Evolutionary conservation across 257 asterid species (phyloP), one percentile per base, ranked within the genome.

Genomic region (Solanum corneliomulleri): DNA sequence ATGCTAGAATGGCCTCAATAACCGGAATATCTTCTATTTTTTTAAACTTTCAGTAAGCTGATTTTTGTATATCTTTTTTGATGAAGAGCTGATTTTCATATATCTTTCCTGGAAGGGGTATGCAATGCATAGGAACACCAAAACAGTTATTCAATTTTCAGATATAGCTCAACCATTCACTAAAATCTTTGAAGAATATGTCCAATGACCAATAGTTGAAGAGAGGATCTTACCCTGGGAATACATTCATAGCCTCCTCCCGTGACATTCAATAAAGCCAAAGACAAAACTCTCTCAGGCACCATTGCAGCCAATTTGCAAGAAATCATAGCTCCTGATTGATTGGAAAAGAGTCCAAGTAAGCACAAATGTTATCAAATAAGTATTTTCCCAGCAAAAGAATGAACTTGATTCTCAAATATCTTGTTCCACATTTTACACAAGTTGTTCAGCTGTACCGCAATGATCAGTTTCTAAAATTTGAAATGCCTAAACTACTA

Each of bases 241-340:
- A 97, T 88, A 86, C 99, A 96, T 92, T 97, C 97, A 87, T 93
- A 95, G 88, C 99, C 99, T 89, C 99, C 99, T 87, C 99, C 99
- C 1, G 99, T 97, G 47, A 95, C 99, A 91, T 97, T 97, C 88
- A 97, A 87, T 88, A 97, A 93, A 92, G 98, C 99, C 93, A 97
- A 89, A 85, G 99, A 96, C 56, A 84, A 90, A 87, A 97, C 84
- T 90, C 99, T 91, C 69, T 89, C 89, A 12, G 99, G 99, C 14
- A 91, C 97, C 97, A 95, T 89, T 75, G 98, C 94, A 69, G 99
- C 99, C 91, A 97, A 90, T 92, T 93, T 97, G 90, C 99, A 94
- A 90, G 99, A 91, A 82, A 97, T 92, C 99, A 97, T 97, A 68
- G 96, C 99, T 86, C 99, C 99, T 97, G 92, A 90, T 87, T 89